Evolutionary conservation across 805 yeast species (phyloP), one percentile per base, ranked within the genome.

Genomic region (Hanseniaspora osmophila): DNA sequence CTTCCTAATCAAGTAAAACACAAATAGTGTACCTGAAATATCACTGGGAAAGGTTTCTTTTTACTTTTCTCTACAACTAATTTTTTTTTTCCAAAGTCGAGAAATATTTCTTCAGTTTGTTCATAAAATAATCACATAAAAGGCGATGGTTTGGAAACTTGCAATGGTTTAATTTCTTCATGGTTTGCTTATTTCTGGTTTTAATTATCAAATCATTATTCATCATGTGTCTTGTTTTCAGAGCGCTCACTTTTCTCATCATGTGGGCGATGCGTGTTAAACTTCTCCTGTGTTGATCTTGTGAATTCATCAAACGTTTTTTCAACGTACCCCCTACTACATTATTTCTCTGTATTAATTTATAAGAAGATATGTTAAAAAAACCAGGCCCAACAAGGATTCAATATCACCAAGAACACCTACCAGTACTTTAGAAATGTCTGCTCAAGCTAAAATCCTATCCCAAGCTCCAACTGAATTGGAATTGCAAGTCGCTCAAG

Each of bases 401-500:
- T 22, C 27, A 22, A 22, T 7, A 22, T 5, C 27, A 22, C 27
- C 27, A 22, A 22, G 27, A 37, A 33, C 32, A 46, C 46, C 43
- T 46, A 47, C 46, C 44, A 51, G 52, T 49, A 51, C 47, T 52
- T 47, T 48, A 57, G 75, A 62, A 57, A 90, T 90, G 97, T 90
- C 97, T 75, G 94, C 96, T 67, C 62, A 59, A 57, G 78, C 84
- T 73, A 92, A 92, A 80, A 79, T 92, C 74, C 81, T 90, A 73
- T 80, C 87, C 68, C 80, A 82, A 69, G 84, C 84, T 67, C 97
- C 98, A 77, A 70, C 92, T 69, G 97, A 92, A 77, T 87, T 92
- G 74, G 98, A 92, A 79, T 84, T 92, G 74, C 94, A 90, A 78
- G 94, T 92, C 69, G 96, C 96, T 66, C 96, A 90, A 78, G 96